Evolutionary conservation across 2,329 filamentous ascomycete genomes (phyloP).

Genomic region (Fusarium secorum): DNA sequence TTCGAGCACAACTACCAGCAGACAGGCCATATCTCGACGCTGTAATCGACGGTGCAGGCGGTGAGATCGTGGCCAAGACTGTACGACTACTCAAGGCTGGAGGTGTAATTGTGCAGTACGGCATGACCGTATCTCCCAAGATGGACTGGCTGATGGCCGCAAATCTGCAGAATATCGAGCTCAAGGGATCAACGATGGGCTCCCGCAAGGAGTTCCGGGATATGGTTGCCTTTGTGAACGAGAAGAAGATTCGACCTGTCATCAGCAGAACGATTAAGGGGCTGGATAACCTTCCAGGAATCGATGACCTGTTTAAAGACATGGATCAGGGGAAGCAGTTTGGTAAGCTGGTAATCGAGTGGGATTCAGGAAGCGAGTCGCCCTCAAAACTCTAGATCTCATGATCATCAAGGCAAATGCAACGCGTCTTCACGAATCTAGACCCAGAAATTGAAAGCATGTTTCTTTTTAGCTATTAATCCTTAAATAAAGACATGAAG

Average conservation of each 20-base stretch:
- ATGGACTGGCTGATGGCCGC: slow-evolving; percentile 88
- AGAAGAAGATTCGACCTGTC: slow-evolving; percentile 77
- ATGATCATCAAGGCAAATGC: not conserved
- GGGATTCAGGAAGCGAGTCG: slow-evolving; percentile 52
- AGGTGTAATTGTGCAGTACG: slow-evolving; percentile 85
- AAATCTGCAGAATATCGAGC: slow-evolving; percentile 85
- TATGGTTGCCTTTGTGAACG: slow-evolving; percentile 83
- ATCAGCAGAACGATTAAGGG: slow-evolving; percentile 78
- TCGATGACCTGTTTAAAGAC: slow-evolving; percentile 84
- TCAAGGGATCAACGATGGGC: slow-evolving; percentile 89
- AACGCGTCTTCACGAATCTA: not conserved
- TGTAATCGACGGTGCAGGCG: slow-evolving; percentile 90
- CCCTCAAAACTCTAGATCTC: slow-evolving; percentile 51
- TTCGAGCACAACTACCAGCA: slow-evolving; percentile 67
- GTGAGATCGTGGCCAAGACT: slow-evolving; percentile 77
- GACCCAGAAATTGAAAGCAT: not conserved
- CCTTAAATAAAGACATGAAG: slow-evolving; percentile 25
- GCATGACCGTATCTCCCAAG: slow-evolving; percentile 87
- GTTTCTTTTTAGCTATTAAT: slow-evolving; percentile 16
- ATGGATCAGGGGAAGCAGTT: slow-evolving; percentile 89
- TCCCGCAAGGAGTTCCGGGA: slow-evolving; percentile 88
- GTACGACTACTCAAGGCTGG: slow-evolving; percentile 77
- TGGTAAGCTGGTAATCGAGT: slow-evolving; percentile 87
- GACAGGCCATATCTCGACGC: slow-evolving; percentile 78
- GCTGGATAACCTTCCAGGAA: slow-evolving; percentile 77